Evolutionary conservation across 345 rosid species (phyloP), one percentile per base, ranked within the genome.

Genomic region (Brassica juncea): DNA sequence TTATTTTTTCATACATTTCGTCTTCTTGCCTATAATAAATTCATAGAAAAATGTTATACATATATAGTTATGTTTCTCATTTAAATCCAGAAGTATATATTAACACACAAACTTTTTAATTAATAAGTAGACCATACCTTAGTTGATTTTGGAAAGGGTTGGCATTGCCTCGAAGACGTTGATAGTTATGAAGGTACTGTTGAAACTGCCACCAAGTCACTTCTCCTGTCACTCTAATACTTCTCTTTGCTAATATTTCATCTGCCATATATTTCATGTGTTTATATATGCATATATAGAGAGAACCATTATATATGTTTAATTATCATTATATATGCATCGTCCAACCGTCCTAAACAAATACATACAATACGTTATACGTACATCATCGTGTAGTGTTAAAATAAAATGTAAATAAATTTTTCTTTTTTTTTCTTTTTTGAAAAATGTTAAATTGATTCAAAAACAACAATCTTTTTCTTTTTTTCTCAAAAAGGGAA

Each of bases 141-240:
- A 28, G 79, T 35, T 80, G 75, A 63, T 62, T 74, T 74, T 69
- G 79, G 37, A 63, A 61, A 74, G 39, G 64, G 19, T 80, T 80
- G 52, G 19, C 28, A 68, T 68, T 80, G 47, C 79, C 79, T 69
- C 79, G 59, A 69, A 80, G 79, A 12, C 79, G 75, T 69, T 80
- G 60, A 75, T 80, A 74, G 61, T 74, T 80, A 69, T 74, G 60
- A 80, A 74, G 71, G n/a, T 80, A 80, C 6, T 80, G 83, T 64
- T 74, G 83, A 69, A 74, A 74, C 8, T 80, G 79, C 83, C 83
- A 74, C 83, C 83, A 74, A 69, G 75, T 80, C 4, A 80, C 79
- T 69, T 80, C 67, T 28, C 79, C 83, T 35, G 66, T 62, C 67
- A 80, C 83, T 63, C 54, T 68, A 73, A 80, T 74, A 74, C 83